These are phyloP conservation scores for Tolypocladium endophyticum DNA, from an alignment of 2,329 filamentous ascomycete species.

Conservation along the genomic window DNA sequence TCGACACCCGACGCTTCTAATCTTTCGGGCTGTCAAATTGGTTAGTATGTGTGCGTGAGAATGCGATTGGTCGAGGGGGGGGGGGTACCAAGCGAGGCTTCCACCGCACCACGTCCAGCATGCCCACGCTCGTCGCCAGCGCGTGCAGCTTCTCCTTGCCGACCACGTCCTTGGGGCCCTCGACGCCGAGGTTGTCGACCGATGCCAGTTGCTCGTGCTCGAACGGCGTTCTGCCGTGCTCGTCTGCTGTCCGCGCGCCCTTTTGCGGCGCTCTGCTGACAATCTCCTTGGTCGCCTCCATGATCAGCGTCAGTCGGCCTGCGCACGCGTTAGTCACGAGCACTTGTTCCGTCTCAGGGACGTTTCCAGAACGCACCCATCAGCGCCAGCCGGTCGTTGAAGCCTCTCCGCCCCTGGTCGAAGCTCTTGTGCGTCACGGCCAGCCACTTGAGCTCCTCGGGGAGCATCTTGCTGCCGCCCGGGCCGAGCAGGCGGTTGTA, in stretches of 20 bases:
- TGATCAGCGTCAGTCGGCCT: constrained; percentile 26
- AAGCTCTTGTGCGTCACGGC: constrained; percentile 98
- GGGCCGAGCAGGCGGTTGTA: constrained; percentile 68
- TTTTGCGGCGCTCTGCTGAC: constrained; percentile 20
- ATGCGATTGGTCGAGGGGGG: not conserved
- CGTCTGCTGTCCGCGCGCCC: constrained; percentile 24
- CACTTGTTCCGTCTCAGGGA: not conserved
- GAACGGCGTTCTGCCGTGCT: constrained; percentile 53
- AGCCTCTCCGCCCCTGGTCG: constrained; percentile 85
- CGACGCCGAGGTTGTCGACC: constrained; percentile 59
- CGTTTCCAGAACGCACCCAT: constrained; percentile 51
- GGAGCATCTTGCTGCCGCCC: constrained; percentile 61
- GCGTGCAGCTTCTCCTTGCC: constrained; percentile 54
- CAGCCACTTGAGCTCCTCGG: constrained; percentile 92
- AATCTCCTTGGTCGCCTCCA: constrained; percentile 28
- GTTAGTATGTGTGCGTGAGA: constrained; percentile 1
- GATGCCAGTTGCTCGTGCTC: constrained; percentile 59
- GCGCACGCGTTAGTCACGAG: not conserved
- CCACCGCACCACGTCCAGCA: constrained; percentile 76
- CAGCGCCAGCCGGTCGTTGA: constrained; percentile 88
- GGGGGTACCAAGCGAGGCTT: constrained; percentile 68
- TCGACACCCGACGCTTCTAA: constrained; percentile 63
- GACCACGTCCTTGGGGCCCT: constrained; percentile 50
- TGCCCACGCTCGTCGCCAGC: constrained; percentile 59
- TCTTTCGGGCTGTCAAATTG: constrained; percentile 43